phyloP scores from a whole-genome alignment of 2,329 filamentous ascomycete species.

The Ceratocystis papillata region DNA sequence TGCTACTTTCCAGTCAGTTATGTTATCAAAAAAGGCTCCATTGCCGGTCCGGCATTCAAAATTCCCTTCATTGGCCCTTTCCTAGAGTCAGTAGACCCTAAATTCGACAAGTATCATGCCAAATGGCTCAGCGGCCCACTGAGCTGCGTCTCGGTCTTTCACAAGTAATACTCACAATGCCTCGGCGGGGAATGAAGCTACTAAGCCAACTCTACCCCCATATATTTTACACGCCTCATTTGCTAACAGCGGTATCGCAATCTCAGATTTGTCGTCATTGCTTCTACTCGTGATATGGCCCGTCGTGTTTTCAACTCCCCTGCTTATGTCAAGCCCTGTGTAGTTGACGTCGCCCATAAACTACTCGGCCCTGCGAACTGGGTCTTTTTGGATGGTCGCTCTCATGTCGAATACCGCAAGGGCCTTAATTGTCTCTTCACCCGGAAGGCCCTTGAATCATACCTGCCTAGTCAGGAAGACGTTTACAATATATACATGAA shows the following conservation, averaged over 20 bases:
- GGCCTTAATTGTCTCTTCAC: slow-evolving; percentile 93
- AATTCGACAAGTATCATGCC: slow-evolving; percentile 78
- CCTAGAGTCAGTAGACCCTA: slow-evolving; percentile 79
- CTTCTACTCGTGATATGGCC: slow-evolving; percentile 86
- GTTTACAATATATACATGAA: slow-evolving; percentile 82
- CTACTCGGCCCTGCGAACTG: slow-evolving; percentile 86
- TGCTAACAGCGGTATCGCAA: neutral
- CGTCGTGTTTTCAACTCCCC: slow-evolving; percentile 97
- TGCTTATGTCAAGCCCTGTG: slow-evolving; percentile 82
- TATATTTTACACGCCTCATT: neutral
- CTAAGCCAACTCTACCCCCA: neutral
- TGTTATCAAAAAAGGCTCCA: slow-evolving; percentile 61
- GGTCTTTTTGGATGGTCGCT: slow-evolving; percentile 93
- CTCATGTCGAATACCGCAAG: slow-evolving; percentile 94
- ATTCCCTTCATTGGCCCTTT: slow-evolving; percentile 91
- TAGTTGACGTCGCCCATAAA: slow-evolving; percentile 89
- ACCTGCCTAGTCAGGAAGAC: slow-evolving; percentile 85
- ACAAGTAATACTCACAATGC: slow-evolving; percentile 56
- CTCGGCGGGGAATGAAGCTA: no score
- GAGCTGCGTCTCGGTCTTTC: slow-evolving; percentile 96
- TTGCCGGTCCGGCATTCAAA: slow-evolving; percentile 65
- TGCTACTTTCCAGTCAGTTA: slow-evolving; percentile 52
- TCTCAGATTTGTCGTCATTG: slow-evolving; percentile 85
- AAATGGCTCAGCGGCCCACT: slow-evolving; percentile 89
- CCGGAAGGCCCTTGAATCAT: slow-evolving; percentile 72